phyloP scores from a whole-genome alignment of 2,329 filamentous ascomycete species.

The Penicillium sp. region DNA sequence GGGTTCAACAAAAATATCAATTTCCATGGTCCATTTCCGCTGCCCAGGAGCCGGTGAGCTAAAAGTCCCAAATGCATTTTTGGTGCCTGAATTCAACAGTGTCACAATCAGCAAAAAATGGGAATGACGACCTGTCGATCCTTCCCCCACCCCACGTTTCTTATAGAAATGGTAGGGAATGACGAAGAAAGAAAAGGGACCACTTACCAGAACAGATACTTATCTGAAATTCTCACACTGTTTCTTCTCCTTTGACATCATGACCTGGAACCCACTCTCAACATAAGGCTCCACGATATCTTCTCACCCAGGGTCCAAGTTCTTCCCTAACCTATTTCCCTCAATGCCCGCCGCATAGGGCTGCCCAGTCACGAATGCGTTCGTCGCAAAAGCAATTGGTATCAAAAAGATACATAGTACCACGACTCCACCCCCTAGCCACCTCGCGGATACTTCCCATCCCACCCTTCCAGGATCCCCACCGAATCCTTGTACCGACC shows the following conservation, averaged over 20 bases:
- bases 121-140: constrained; percentile 13
- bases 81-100: constrained; percentile 36
- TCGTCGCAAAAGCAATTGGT: constrained; percentile 40
- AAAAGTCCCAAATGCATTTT: constrained; percentile 40
- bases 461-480: constrained; percentile 38
- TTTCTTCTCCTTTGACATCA: constrained; percentile 32
- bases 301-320: constrained; percentile 33
- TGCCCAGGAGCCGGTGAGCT: constrained; percentile 41
- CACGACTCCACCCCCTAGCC: constrained; percentile 35
- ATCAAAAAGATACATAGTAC: constrained; percentile 41
- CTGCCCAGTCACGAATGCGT: constrained; percentile 43
- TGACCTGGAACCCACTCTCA: constrained; percentile 28
- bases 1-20: constrained; percentile 35
- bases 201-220: constrained; percentile 45
- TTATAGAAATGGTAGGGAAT: constrained; percentile 1
- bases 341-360: constrained; percentile 37
- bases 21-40: constrained; percentile 39
- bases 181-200: neutral
- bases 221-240: constrained; percentile 37
- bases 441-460: constrained; percentile 30
- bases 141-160: neutral
- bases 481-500: constrained; percentile 36
- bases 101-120: constrained; percentile 9
- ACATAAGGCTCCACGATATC: constrained; percentile 41
- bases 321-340: constrained; percentile 36